Base-by-base conservation (phyloP, 2,329 filamentous ascomycete genomes). In the Thielaviopsis ethacetica region DNA sequence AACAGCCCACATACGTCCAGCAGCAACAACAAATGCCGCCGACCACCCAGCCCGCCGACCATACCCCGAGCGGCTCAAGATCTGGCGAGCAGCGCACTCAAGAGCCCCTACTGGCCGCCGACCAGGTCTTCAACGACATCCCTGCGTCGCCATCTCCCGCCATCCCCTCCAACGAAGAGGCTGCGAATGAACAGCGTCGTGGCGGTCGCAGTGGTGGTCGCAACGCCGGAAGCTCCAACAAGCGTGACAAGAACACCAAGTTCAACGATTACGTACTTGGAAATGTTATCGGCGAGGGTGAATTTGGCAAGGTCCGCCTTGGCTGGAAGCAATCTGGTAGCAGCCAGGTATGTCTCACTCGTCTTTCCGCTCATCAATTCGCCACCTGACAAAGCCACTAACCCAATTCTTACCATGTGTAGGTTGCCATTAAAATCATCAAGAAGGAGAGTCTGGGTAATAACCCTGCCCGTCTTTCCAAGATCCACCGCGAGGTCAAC, bases 271-370 rank as follows among this genome's bases (percentile, higher is more conserved):
- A 97, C 71, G 89, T 95, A 62, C 79, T 98, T 3, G 93, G 93
- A 41, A 91, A 95, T 70, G 97, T 91, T 2, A 85, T 98, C 55
- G 93, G 93, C 55, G 93, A 98, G 74, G 93, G 93, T 62, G 93
- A 98, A 71, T 98, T 98, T 69, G 93, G 93, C 64, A 98, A 98
- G 70, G 93, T 98, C 66, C 97, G 96, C 72, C 83, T 97, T 67
- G 93, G 93, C 26, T 98, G 93, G 93, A 97, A 96, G 71, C 87
- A 89, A 69, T 91, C 95, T 71, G 91, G 90, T 62, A 91, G 85
- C 63, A 86, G 95, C 55, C 85, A 91, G 75, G 83, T 85, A 73
- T 65, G 71, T 63, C 44, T 49, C 44, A 27, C 19, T 9, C 44
- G 4, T 27, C 22, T 7, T 38, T 2, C 22, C 51, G 34, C 17